These are phyloP conservation scores for Bolboschoenus planiculmis DNA, from an alignment of 176 grass and related monocot genomes.

Conservation along the genomic window DNA sequence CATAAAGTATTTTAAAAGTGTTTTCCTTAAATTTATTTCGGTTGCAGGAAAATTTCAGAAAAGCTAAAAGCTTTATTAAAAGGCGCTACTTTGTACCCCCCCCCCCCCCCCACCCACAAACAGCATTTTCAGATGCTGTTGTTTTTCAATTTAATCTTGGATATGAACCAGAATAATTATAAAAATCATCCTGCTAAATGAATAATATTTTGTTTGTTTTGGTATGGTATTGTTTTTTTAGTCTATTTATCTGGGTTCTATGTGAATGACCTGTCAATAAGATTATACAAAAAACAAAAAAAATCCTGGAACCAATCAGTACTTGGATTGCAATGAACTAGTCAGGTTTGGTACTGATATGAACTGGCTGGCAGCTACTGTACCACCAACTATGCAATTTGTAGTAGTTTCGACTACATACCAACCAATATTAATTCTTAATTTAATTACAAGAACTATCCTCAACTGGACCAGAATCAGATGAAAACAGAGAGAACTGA, in stretches of 20 bases:
- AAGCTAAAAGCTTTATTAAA: background rate
- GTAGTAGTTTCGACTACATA: background rate
- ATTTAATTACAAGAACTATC: background rate
- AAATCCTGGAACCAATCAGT: background rate
- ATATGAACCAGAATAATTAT: background rate
- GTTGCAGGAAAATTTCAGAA: background rate
- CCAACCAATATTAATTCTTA: background rate
- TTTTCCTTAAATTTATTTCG: background rate
- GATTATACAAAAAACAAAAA: background rate
- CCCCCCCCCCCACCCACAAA: no score
- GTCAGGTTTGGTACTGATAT: background rate
- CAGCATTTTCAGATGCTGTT: background rate
- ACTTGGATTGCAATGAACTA: background rate
- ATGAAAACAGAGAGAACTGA: conserved; percentile 1
- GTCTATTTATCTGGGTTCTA: background rate
- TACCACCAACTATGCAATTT: background rate
- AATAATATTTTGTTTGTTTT: background rate
- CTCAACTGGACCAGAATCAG: background rate
- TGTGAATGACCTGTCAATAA: background rate
- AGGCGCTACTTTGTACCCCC: no score
- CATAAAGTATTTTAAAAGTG: background rate
- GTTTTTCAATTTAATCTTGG: background rate
- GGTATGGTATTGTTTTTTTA: background rate
- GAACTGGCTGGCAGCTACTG: background rate
- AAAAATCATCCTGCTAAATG: background rate